phyloP scores from a whole-genome alignment of 2,329 filamentous ascomycete species.

The Magnaporthiopsis poae region DNA sequence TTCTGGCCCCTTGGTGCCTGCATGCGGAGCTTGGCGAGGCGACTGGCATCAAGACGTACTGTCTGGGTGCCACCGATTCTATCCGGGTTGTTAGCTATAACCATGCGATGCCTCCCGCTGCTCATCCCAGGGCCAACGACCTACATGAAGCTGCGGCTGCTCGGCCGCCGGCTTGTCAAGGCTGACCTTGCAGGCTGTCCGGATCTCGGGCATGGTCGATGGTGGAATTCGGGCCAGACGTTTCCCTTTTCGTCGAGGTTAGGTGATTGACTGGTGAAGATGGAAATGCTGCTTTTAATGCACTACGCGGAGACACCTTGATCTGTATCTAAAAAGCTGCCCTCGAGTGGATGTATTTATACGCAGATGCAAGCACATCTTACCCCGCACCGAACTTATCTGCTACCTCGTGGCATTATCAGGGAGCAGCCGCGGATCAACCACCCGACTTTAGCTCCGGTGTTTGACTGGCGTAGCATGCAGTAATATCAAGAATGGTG shows the following conservation, averaged over 20 bases:
- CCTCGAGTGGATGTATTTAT: background rate
- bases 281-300: too few relatives aligned
- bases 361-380: background rate
- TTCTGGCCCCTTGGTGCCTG: too few relatives aligned
- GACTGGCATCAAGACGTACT: slow-evolving; percentile 37
- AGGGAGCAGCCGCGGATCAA: slow-evolving; percentile 5
- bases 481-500: background rate
- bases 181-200: slow-evolving; percentile 64
- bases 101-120: too few relatives aligned
- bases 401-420: background rate
- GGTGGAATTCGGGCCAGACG: slow-evolving; percentile 4
- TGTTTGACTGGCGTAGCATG: background rate
- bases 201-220: slow-evolving; percentile 39
- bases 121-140: slow-evolving; percentile 19
- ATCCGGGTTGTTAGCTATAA: slow-evolving; percentile 2
- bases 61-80: slow-evolving; percentile 92
- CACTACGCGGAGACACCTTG: too few relatives aligned
- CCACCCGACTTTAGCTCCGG: background rate
- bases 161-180: slow-evolving; percentile 61
- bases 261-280: background rate
- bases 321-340: too few relatives aligned
- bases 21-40: too few relatives aligned
- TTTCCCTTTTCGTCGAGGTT: background rate
- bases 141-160: slow-evolving; percentile 61
- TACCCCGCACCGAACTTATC: background rate